A percentile compares a stretch with the other conserved stretches of the same genome.
phyloP scores from a whole-genome alignment of 1,139 yeast genomes.

The Candida anutae region DNA sequence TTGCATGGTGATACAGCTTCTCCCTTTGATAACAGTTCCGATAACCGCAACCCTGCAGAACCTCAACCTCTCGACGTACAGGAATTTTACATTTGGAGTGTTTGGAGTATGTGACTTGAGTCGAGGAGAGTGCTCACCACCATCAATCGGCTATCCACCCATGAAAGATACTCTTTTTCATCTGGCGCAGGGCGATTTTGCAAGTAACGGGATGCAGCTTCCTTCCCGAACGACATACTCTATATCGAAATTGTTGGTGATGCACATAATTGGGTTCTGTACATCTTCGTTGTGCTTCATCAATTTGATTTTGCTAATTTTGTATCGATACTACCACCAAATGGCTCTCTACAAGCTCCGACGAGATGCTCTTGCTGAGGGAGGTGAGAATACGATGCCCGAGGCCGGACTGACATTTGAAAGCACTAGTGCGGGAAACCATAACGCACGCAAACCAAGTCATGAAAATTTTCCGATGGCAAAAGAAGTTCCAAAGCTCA shows the following conservation, averaged over 20 bases:
- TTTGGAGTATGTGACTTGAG: slow-evolving; percentile 34
- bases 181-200: slow-evolving; percentile 7
- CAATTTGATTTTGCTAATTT: slow-evolving; percentile 9
- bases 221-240: slow-evolving; percentile 37
- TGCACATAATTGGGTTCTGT: slow-evolving; percentile 38
- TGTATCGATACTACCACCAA: slow-evolving; percentile 7
- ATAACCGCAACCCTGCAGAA: slow-evolving; percentile 19
- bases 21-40: slow-evolving; percentile 39
- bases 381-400: too few relatives aligned
- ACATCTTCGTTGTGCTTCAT: slow-evolving; percentile 21
- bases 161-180: slow-evolving; percentile 13
- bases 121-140: slow-evolving; percentile 20
- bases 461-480: too few relatives aligned
- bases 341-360: too few relatives aligned
- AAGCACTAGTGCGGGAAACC: too few relatives aligned
- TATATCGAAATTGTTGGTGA: slow-evolving; percentile 35
- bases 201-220: slow-evolving; percentile 20
- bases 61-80: slow-evolving; percentile 23
- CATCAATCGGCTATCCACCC: slow-evolving; percentile 33
- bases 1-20: slow-evolving; percentile 30
- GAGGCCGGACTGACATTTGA: too few relatives aligned
- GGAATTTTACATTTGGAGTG: slow-evolving; percentile 34
- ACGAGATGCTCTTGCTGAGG: too few relatives aligned
- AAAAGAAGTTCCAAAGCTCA: too few relatives aligned
- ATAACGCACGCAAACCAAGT: too few relatives aligned